phyloP scores from a whole-genome alignment of 768 basidiomycete genomes.

The Chlorophyllum brunneum region DNA sequence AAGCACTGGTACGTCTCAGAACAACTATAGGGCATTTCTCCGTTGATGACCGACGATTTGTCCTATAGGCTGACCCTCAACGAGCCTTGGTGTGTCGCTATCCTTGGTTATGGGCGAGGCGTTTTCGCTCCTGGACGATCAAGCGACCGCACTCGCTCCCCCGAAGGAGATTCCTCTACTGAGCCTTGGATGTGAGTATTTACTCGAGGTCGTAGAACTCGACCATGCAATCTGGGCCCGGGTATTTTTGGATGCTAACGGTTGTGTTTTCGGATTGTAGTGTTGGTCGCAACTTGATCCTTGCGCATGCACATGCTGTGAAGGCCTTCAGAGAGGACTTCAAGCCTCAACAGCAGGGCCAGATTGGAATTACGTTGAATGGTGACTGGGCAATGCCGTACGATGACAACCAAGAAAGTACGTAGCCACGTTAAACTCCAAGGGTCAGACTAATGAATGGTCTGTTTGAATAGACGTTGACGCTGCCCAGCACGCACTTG shows the following conservation, averaged over 20 bases:
- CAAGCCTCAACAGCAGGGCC: slow-evolving; percentile 57
- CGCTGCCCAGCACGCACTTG: slow-evolving; percentile 69
- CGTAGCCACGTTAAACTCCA: slow-evolving; percentile 18
- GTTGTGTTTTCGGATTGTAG: slow-evolving; percentile 28
- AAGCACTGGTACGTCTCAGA: slow-evolving; percentile 55
- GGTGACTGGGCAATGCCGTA: slow-evolving; percentile 76
- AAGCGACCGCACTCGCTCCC: slow-evolving; percentile 55
- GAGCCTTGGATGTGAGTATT: slow-evolving; percentile 66
- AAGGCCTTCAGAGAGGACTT: slow-evolving; percentile 66
- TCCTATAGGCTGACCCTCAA: slow-evolving; percentile 62
- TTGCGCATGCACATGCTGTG: slow-evolving; percentile 66
- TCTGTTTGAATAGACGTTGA: slow-evolving; percentile 44
- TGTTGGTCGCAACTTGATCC: slow-evolving; percentile 63
- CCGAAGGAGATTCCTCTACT: slow-evolving; percentile 59
- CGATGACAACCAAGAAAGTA: slow-evolving; percentile 65
- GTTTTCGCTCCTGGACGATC: slow-evolving; percentile 70
- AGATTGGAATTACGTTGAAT: slow-evolving; percentile 78
- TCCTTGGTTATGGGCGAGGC: slow-evolving; percentile 68
- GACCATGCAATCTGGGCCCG: not conserved
- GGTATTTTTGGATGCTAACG: slow-evolving; percentile 7
- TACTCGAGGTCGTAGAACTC: not conserved
- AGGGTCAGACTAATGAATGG: not conserved
- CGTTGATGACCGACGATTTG: slow-evolving; percentile 16
- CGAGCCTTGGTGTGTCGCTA: slow-evolving; percentile 70
- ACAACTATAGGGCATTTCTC: slow-evolving; percentile 14